Base-by-base conservation (phyloP, 192 early-diverging fungal genomes). In the Backusella macrospora region DNA sequence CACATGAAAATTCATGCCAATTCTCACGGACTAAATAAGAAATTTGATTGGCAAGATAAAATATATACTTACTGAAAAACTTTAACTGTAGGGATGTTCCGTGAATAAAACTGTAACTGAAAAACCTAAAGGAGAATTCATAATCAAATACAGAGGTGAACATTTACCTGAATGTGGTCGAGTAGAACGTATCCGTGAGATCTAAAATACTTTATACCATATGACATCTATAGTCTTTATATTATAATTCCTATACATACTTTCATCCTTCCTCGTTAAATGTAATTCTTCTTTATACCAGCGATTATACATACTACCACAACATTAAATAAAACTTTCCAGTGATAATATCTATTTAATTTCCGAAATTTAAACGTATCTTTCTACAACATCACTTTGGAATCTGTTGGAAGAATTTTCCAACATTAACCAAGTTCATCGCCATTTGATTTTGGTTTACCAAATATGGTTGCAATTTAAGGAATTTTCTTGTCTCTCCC, bases 101-200 rank as follows among this genome's bases (percentile, higher is more conserved):
- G 87, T 88, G 16, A 88, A 88, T 62, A 88, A 88, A 67, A 88
- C 87, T 2, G 87, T 88, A n/a, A 85, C 85, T 6, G 82, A 82
- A 42, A 82, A 78, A 44, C 84, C 80, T 72, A 81, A 82, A 55
- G 85, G 84, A 40, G 84, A 80, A 21, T 88, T 81, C 44, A 65
- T 84, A 3, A 88, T 86, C 65, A 88, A 88, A 75, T 85, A 85
- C 65, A 67, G 87, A 21, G 87, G 87, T 6, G 63, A 76, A 43
- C 87, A 88, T 76, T 69, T 88, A 55, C 69, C 78, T 9, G 84
- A 85, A 48, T 88, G 87, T 65, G 80, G 80, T 44, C 83, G 76
- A 49, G 78, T 86, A 8, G 75, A 76, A 14, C 38, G 75, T 29
- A 76, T 76, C 42, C 63, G 68, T 15, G 75, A 76, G 21, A 18